Evolutionary conservation across 2,329 filamentous ascomycete species (phyloP).

Genomic region (Aspergillus sp.): DNA sequence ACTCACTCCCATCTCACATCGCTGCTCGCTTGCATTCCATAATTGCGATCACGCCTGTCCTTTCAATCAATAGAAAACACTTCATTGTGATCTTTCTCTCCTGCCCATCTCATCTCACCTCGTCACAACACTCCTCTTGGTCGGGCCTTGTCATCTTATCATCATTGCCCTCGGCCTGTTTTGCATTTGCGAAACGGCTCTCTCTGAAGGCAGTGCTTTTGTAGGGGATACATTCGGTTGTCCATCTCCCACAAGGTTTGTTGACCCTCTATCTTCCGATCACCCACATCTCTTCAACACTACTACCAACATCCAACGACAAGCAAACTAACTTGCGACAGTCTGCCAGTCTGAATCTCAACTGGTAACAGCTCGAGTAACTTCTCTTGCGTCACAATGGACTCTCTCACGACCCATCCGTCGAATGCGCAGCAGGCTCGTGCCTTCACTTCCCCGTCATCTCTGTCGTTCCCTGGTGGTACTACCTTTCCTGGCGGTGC

Average conservation of each 20-base stretch:
- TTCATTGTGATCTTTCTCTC: conserved; percentile 39
- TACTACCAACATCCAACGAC: background rate
- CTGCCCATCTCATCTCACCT: conserved; percentile 1
- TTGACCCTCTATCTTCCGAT: conserved; percentile 15
- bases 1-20: conserved; percentile 15
- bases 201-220: conserved; percentile 24
- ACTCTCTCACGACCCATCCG: conserved; percentile 87
- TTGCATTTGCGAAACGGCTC: conserved; percentile 1
- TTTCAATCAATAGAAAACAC: conserved; percentile 32
- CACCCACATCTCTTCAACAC: conserved; percentile 12
- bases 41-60: conserved; percentile 16
- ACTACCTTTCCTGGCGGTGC: conserved; percentile 82
- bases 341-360: conserved; percentile 9
- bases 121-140: conserved; percentile 1
- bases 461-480: conserved; percentile 86
- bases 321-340: background rate
- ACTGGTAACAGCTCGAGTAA: conserved; percentile 28
- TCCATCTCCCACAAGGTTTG: conserved; percentile 81
- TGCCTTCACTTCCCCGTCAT: conserved; percentile 90
- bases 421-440: conserved; percentile 89
- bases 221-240: conserved; percentile 95
- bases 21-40: conserved; percentile 12
- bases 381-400: conserved; percentile 61
- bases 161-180: background rate
- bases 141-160: conserved; percentile 3